Percentiles rank a stretch among this genome's conserved stretches.
Evolutionary conservation across 257 asterid species (phyloP).

Genomic region (Solanum sitiens): DNA sequence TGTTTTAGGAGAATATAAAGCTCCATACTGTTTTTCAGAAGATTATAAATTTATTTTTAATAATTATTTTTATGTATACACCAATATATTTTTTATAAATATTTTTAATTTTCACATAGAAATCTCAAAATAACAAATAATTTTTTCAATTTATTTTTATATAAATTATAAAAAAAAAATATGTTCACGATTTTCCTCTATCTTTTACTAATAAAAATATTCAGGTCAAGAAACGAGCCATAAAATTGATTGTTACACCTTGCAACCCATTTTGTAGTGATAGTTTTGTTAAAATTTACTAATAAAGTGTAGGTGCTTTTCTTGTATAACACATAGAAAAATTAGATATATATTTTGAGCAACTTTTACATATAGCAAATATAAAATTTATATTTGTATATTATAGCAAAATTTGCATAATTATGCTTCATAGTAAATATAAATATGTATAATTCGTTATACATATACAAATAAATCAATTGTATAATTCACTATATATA

Average conservation of each 20-base stretch:
- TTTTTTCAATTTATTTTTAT: not conserved
- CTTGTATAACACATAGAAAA: not conserved
- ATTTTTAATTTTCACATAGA: not conserved
- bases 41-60: not conserved
- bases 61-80: not conserved
- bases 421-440: no score
- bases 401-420: no score
- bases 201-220: not conserved
- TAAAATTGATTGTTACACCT: not conserved
- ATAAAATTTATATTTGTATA: no score
- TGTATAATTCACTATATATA: no score
- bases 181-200: not conserved
- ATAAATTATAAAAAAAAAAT: not conserved
- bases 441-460: no score
- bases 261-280: not conserved
- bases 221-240: not conserved
- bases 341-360: no score
- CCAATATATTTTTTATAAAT: not conserved
- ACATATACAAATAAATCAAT: no score
- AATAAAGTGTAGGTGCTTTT: not conserved
- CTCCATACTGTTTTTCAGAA: not conserved
- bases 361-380: no score
- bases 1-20: not conserved
- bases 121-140: not conserved
- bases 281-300: not conserved